Percentiles rank a stretch among this genome's conserved stretches.
phyloP scores from a whole-genome alignment of 441 rosid species.

The Erodium trifolium region DNA sequence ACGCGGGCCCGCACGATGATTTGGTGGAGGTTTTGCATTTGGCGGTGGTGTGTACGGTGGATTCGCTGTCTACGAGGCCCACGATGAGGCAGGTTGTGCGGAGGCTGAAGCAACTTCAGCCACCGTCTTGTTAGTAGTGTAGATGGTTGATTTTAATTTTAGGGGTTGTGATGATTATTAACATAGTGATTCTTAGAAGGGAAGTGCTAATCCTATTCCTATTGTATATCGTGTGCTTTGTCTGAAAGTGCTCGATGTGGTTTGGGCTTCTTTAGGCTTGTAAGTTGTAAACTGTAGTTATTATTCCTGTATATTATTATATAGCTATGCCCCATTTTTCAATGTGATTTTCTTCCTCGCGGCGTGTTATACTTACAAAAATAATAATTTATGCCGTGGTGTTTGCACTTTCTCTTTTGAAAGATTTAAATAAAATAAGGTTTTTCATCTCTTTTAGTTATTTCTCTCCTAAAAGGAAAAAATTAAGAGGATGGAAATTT shows the following conservation, averaged over 20 bases:
- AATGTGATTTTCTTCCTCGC: too few relatives aligned
- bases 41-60: constrained; percentile 72
- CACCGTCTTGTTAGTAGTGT: constrained; percentile 38
- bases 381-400: too few relatives aligned
- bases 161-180: constrained; percentile 12
- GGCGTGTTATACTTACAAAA: too few relatives aligned
- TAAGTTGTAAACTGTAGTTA: constrained; percentile 23
- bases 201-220: background rate
- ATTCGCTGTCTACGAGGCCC: constrained; percentile 66
- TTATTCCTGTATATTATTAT: background rate
- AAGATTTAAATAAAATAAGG: too few relatives aligned
- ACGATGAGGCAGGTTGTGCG: constrained; percentile 73
- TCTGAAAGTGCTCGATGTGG: too few relatives aligned
- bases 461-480: too few relatives aligned
- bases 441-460: too few relatives aligned
- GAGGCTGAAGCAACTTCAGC: constrained; percentile 62
- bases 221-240: too few relatives aligned
- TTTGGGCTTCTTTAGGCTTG: too few relatives aligned
- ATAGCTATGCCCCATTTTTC: background rate
- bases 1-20: constrained; percentile 68
- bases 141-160: too few relatives aligned
- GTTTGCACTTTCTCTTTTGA: too few relatives aligned
- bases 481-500: too few relatives aligned
- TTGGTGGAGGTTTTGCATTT: constrained; percentile 65
- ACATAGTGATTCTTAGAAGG: constrained; percentile 29